A percentile compares a stretch with the other conserved stretches of the same genome.
phyloP scores from a whole-genome alignment of 441 rosid genomes.

The Pelargonium citronellum region DNA sequence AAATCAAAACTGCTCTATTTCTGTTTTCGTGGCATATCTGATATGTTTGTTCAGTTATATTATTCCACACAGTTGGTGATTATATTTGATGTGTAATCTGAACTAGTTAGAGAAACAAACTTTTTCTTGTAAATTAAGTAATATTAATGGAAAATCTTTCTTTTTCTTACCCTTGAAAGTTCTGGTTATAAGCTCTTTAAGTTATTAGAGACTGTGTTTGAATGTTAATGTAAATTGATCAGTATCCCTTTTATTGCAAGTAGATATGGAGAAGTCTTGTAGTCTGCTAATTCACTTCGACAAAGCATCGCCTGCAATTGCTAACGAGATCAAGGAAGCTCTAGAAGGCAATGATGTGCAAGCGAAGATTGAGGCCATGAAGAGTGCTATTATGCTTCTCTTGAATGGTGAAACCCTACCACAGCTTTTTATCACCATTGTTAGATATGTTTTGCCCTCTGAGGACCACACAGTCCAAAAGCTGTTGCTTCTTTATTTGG shows the following conservation, averaged over 20 bases:
- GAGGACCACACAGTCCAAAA: slow-evolving; percentile 75
- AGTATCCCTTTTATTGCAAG: slow-evolving; percentile 15
- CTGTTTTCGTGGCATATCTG: too few species aligned
- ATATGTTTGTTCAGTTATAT: too few species aligned
- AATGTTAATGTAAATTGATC: too few species aligned
- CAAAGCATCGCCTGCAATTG: slow-evolving; percentile 65
- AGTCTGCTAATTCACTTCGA: slow-evolving; percentile 59
- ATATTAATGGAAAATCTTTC: too few species aligned
- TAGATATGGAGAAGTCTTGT: slow-evolving; percentile 67
- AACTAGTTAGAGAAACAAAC: too few species aligned
- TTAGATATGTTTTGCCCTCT: slow-evolving; percentile 72
- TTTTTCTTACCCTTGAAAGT: too few species aligned
- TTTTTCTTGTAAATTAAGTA: too few species aligned
- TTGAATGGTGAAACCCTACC: slow-evolving; percentile 72
- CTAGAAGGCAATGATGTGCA: slow-evolving; percentile 61
- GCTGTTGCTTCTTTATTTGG: slow-evolving; percentile 60
- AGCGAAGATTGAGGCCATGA: slow-evolving; percentile 63
- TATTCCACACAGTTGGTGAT: too few species aligned
- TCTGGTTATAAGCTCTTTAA: too few species aligned
- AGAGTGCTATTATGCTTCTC: slow-evolving; percentile 71
- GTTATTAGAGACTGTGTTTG: too few species aligned
- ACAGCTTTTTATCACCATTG: slow-evolving; percentile 72
- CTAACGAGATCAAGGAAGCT: slow-evolving; percentile 73
- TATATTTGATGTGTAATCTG: too few species aligned
- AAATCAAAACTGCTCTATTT: too few species aligned